A percentile compares a stretch with the other conserved stretches of the same genome.
These are phyloP conservation scores for Suillus plorans DNA, from an alignment of 768 basidiomycete species.

Conservation along the genomic window DNA sequence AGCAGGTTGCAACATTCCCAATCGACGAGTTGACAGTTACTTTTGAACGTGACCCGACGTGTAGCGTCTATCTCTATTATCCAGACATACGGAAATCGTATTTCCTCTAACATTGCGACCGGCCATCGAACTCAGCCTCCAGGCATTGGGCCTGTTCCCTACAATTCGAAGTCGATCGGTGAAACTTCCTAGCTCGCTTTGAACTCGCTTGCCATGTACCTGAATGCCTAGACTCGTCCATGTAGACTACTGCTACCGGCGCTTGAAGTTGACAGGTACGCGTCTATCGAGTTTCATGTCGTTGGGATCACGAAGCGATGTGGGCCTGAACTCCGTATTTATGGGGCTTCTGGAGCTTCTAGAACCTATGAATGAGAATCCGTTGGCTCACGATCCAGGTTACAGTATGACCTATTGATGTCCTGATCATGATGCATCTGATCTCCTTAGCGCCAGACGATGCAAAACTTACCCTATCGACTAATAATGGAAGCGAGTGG, in stretches of 20 bases:
- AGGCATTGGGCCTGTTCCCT: no score
- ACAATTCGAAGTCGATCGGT: no score
- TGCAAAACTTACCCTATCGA: no score
- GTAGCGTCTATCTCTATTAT: constrained; percentile 73
- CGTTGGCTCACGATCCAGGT: not conserved
- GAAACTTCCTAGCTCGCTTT: no score
- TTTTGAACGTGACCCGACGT: constrained; percentile 53
- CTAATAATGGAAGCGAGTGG: not conserved
- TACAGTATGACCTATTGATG: no score
- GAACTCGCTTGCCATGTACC: not conserved
- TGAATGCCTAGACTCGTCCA: not conserved
- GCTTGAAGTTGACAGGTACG: no score
- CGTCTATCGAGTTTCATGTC: not conserved
- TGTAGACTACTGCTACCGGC: not conserved
- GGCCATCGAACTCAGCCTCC: no score
- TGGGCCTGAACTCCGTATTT: not conserved
- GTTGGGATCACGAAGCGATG: not conserved
- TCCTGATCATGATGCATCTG: no score
- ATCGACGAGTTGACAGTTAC: constrained; percentile 64
- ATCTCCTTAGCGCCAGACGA: no score
- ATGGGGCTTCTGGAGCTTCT: not conserved
- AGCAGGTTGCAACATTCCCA: constrained; percentile 63
- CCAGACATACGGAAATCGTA: constrained; percentile 63
- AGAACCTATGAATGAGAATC: not conserved
- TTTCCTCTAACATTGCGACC: no score